Evolutionary conservation across 768 basidiomycete genomes (phyloP).

Genomic region (Filobasidium floriforme): DNA sequence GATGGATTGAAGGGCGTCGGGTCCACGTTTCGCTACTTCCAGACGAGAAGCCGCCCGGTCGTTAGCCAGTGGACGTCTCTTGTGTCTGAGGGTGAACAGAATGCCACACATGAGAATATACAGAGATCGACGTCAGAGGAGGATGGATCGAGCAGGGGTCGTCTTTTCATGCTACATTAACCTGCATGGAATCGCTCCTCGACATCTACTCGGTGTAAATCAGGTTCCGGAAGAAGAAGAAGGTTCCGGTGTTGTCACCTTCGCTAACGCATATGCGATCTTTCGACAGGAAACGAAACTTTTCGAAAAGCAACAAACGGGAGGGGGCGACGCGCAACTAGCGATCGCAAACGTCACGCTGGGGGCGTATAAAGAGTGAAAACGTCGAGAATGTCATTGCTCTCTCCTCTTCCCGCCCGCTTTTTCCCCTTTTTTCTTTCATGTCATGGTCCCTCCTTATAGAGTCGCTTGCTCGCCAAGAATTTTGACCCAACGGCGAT

Average conservation of each 20-base stretch:
- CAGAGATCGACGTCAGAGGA: too few species aligned
- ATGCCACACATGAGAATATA: conserved; percentile 1
- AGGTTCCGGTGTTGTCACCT: too few species aligned
- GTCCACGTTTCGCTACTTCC: conserved; percentile 6
- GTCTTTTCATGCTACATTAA: too few species aligned
- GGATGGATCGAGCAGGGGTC: too few species aligned
- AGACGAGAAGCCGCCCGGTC: not conserved
- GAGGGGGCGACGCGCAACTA: too few species aligned
- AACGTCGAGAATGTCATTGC: not conserved
- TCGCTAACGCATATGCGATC: too few species aligned
- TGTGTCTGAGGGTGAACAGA: not conserved
- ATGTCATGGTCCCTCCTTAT: conserved; percentile 2
- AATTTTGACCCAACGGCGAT: not conserved
- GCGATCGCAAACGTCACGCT: too few species aligned
- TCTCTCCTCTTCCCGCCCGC: not conserved
- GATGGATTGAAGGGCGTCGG: not conserved
- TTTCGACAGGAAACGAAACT: too few species aligned
- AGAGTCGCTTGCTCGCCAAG: conserved; percentile 4
- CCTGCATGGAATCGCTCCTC: not conserved
- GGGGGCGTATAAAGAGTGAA: not conserved
- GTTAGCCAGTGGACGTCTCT: not conserved
- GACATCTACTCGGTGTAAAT: not conserved
- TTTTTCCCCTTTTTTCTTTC: not conserved
- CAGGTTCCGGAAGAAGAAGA: too few species aligned
- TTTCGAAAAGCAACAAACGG: too few species aligned